These are phyloP conservation scores for Scleromitrula shiraiana DNA, from an alignment of 2,329 filamentous ascomycete species.

Conservation along the genomic window DNA sequence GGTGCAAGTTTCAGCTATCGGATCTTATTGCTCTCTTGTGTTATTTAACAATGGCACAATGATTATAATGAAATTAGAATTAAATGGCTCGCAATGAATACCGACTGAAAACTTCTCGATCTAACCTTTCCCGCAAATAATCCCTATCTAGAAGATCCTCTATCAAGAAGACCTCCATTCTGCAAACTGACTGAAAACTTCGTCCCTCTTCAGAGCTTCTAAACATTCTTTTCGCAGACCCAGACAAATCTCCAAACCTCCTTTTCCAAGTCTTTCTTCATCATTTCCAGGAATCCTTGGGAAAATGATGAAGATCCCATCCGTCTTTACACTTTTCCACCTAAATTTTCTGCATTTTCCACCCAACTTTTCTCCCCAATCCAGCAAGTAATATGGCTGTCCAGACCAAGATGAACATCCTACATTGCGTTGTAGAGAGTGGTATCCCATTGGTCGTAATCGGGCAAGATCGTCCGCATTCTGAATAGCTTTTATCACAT, in stretches of 20 bases:
- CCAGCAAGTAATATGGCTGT: neutral
- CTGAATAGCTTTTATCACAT: neutral
- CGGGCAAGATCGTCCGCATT: neutral
- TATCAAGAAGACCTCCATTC: neutral
- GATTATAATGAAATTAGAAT: too few relatives aligned
- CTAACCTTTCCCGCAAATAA: too few relatives aligned
- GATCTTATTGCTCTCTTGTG: too few relatives aligned
- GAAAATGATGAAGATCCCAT: neutral
- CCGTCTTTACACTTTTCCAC: slow-evolving; percentile 1
- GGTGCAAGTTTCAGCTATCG: too few relatives aligned
- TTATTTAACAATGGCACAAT: too few relatives aligned
- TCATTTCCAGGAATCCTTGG: neutral
- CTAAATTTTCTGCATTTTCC: neutral
- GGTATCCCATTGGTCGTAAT: neutral
- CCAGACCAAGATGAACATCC: neutral
- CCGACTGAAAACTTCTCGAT: too few relatives aligned
- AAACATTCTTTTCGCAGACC: neutral
- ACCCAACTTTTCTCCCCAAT: neutral
- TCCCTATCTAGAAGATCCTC: too few relatives aligned
- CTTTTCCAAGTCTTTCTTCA: neutral
- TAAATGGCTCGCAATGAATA: too few relatives aligned
- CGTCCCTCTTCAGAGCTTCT: neutral
- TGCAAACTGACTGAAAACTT: neutral
- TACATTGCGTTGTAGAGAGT: neutral
- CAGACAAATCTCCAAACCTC: neutral